Conservation (phyloP, 805 yeast species). For the Wickerhamiella bombiphila region DNA sequence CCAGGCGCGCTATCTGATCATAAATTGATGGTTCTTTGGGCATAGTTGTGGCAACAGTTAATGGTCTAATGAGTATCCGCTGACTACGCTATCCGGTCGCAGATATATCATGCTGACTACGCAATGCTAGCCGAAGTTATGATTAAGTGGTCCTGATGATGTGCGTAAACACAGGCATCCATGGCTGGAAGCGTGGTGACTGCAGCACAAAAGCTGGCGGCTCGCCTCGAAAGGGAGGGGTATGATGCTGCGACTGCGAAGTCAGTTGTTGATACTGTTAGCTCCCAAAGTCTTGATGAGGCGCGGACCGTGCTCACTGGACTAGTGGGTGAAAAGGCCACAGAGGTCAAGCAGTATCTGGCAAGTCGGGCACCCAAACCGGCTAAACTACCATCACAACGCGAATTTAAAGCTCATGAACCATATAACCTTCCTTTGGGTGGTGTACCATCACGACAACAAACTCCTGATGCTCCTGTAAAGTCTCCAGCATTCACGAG, state of each 20-base stretch:
- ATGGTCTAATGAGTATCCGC: background rate
- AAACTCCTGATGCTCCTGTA: background rate
- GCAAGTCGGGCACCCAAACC: conserved; percentile 2
- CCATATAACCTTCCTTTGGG: background rate
- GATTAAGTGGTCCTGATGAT: no score
- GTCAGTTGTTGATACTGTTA: conserved; percentile 13
- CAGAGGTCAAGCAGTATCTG: conserved; percentile 10
- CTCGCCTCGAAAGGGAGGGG: conserved; percentile 12
- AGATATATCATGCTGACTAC: no score
- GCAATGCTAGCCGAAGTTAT: no score
- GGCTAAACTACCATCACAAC: background rate
- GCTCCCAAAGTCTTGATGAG: conserved; percentile 10
- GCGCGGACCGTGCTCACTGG: conserved; percentile 13
- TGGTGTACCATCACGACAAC: background rate
- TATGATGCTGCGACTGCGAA: conserved; percentile 17
- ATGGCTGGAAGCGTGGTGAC: no score
- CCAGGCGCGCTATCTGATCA: conserved; percentile 9
- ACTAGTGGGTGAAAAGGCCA: conserved; percentile 9
- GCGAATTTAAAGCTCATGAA: background rate
- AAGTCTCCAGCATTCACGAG: conserved; percentile 3
- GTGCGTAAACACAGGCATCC: no score
- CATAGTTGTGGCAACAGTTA: background rate
- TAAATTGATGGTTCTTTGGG: background rate
- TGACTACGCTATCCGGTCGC: no score
- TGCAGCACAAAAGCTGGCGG: conserved; percentile 4